Evolutionary conservation across 1,139 yeast species (phyloP).

Genomic region (Candida mesenterica): DNA sequence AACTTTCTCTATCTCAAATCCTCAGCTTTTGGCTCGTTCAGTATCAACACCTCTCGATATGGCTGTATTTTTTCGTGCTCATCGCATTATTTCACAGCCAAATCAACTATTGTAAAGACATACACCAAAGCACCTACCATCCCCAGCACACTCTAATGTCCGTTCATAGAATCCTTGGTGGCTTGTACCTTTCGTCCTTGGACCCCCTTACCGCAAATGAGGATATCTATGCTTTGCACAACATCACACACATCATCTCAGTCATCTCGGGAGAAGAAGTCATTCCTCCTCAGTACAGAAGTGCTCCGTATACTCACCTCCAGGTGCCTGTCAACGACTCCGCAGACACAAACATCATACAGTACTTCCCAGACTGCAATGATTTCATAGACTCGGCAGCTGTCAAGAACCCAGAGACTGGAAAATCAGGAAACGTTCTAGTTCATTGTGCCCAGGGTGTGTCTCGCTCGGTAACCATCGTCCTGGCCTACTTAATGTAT

Average conservation of each 20-base stretch:
- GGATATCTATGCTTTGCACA: constrained; percentile 42
- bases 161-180: constrained; percentile 57
- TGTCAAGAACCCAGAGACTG: constrained; percentile 41
- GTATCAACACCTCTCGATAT: too few species aligned
- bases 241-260: constrained; percentile 69
- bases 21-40: too few species aligned
- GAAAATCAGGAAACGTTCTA: constrained; percentile 50
- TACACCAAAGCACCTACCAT: background rate
- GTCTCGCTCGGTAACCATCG: constrained; percentile 73
- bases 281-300: constrained; percentile 50
- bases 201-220: constrained; percentile 48
- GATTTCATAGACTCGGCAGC: constrained; percentile 66
- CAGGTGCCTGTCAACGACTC: constrained; percentile 74
- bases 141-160: constrained; percentile 3
- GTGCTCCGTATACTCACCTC: constrained; percentile 48
- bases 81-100: constrained; percentile 1
- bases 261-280: constrained; percentile 52
- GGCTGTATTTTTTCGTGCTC: background rate
- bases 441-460: constrained; percentile 87
- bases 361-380: constrained; percentile 58
- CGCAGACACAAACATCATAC: constrained; percentile 58
- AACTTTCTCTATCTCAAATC: too few species aligned
- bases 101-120: background rate
- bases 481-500: constrained; percentile 78
- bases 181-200: constrained; percentile 59